Evolutionary conservation across 1,284 basidiomycete genomes (phyloP).

Genomic region (Rhodotorula sp.): DNA sequence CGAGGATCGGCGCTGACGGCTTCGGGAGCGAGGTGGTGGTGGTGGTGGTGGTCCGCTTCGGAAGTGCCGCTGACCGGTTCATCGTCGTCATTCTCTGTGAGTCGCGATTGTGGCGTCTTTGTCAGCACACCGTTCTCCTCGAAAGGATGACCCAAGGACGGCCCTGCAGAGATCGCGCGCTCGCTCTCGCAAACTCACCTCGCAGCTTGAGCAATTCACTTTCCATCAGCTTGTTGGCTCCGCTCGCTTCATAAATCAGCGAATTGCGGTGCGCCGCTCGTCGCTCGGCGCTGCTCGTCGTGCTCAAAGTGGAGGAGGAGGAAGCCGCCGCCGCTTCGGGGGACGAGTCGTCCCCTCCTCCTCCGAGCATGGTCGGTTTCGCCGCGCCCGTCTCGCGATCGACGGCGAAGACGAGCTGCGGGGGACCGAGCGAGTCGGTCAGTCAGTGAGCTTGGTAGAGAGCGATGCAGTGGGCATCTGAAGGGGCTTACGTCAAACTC

Average conservation of each 20-base stretch:
- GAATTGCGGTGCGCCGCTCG: conserved; percentile 34
- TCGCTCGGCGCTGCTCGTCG: conserved; percentile 7
- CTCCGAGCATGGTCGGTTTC: conserved; percentile 26
- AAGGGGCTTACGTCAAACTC: conserved; percentile 69
- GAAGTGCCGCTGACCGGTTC: background rate
- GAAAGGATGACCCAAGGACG: too few relatives aligned
- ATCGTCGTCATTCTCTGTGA: conserved; percentile 1
- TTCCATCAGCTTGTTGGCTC: conserved; percentile 41
- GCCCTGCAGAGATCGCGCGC: too few relatives aligned
- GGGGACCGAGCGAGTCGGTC: too few relatives aligned
- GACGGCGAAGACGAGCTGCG: conserved; percentile 43
- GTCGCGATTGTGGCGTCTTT: background rate
- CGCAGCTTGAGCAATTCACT: conserved; percentile 21
- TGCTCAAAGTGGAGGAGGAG: too few relatives aligned
- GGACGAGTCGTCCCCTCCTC: conserved; percentile 4
- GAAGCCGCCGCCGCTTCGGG: background rate
- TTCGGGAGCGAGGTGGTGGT: too few relatives aligned
- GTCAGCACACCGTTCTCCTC: too few relatives aligned
- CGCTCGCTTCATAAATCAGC: conserved; percentile 37
- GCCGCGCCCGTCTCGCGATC: conserved; percentile 42
- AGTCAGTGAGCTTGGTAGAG: too few relatives aligned
- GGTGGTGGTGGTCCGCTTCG: too few relatives aligned
- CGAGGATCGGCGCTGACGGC: too few relatives aligned
- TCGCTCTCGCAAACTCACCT: conserved; percentile 5
- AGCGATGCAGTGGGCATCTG: conserved; percentile 63